phyloP scores from a whole-genome alignment of 1,139 yeast species.

The Trichomonascaceae sp. region DNA sequence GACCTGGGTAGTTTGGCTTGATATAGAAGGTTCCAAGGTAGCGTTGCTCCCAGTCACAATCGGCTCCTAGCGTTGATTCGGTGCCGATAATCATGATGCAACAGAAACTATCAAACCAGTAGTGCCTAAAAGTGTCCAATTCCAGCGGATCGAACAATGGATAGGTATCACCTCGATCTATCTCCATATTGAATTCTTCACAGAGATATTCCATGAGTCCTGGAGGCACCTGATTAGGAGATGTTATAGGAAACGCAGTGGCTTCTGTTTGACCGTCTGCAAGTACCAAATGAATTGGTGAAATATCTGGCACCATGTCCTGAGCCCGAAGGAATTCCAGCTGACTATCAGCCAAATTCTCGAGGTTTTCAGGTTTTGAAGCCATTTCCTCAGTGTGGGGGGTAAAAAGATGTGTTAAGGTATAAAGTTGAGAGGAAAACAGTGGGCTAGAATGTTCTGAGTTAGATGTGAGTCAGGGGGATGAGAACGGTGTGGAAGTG shows the following conservation, averaged over 20 bases:
- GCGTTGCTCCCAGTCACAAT: slow-evolving; percentile 80
- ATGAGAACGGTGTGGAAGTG: background rate
- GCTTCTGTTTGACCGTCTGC: slow-evolving; percentile 91
- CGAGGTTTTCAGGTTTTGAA: background rate
- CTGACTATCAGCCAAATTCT: slow-evolving; percentile 11
- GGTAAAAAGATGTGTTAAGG: background rate
- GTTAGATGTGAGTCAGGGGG: background rate
- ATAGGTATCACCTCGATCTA: slow-evolving; percentile 80
- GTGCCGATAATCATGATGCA: slow-evolving; percentile 74
- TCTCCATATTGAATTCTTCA: slow-evolving; percentile 91
- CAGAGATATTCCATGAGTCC: slow-evolving; percentile 74
- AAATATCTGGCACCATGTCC: slow-evolving; percentile 27
- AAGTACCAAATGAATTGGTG: slow-evolving; percentile 30
- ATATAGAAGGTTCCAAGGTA: slow-evolving; percentile 80
- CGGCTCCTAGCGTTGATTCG: slow-evolving; percentile 30
- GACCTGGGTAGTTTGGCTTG: slow-evolving; percentile 86
- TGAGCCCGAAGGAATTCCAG: slow-evolving; percentile 36
- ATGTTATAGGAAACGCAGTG: slow-evolving; percentile 78
- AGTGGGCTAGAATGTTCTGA: background rate
- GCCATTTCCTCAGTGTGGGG: background rate
- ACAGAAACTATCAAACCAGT: slow-evolving; percentile 87
- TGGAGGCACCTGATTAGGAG: slow-evolving; percentile 57
- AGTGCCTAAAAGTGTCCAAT: slow-evolving; percentile 64
- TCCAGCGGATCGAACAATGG: slow-evolving; percentile 77
- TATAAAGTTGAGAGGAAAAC: background rate